Evolutionary conservation across 768 basidiomycete species (phyloP).

Genomic region (Glaciozyma martinii): DNA sequence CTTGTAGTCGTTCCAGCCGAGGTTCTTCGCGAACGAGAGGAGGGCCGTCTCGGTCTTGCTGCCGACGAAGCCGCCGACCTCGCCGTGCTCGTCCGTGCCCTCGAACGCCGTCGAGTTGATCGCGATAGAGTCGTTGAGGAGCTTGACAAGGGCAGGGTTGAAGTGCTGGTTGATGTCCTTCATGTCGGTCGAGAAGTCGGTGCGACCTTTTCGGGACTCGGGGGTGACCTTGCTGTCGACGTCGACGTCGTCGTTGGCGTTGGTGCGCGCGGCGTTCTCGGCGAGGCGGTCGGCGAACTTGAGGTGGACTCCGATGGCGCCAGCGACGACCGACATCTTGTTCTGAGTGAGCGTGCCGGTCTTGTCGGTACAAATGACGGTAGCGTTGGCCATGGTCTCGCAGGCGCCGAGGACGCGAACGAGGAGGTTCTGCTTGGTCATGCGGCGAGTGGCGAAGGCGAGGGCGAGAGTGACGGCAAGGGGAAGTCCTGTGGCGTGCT

Average conservation of each 20-base stretch:
- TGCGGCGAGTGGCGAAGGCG: constrained; percentile 95
- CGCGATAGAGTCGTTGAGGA: constrained; percentile 78
- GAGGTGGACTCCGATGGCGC: constrained; percentile 83
- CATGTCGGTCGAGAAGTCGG: constrained; percentile 82
- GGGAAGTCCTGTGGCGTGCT: constrained; percentile 57
- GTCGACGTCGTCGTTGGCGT: constrained; percentile 52
- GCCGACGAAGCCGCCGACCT: constrained; percentile 60
- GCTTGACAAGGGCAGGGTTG: constrained; percentile 50
- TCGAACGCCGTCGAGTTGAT: constrained; percentile 94
- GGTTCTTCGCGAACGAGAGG: constrained; percentile 70
- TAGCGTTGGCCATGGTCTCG: constrained; percentile 98
- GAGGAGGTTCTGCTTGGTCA: constrained; percentile 88
- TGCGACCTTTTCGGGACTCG: constrained; percentile 27
- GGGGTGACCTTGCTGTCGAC: constrained; percentile 32
- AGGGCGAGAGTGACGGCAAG: constrained; percentile 92
- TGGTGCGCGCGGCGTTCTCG: constrained; percentile 61
- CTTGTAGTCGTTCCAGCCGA: constrained; percentile 66
- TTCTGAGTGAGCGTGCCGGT: constrained; percentile 95
- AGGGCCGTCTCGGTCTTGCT: constrained; percentile 94
- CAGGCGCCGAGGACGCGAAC: constrained; percentile 93
- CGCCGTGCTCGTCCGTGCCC: constrained; percentile 53
- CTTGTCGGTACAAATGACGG: constrained; percentile 83
- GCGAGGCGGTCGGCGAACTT: constrained; percentile 79
- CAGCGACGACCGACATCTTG: constrained; percentile 90
- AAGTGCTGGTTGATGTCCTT: constrained; percentile 57